Evolutionary conservation across 208 protist genomes (phyloP).

Genomic region (Trypanosoma vivax): DNA sequence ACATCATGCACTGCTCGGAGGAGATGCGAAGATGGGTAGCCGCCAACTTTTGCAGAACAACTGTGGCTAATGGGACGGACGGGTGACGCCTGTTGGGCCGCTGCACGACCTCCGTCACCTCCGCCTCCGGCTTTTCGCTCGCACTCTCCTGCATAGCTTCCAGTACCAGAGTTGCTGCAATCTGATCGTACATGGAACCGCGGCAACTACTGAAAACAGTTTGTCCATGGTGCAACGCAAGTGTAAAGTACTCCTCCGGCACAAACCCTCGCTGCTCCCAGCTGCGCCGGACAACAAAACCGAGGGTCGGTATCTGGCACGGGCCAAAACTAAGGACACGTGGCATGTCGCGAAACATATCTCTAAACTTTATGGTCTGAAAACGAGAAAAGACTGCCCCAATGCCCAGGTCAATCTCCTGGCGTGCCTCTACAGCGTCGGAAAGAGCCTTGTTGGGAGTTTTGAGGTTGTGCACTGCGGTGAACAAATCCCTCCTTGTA

Average conservation of each 20-base stretch:
- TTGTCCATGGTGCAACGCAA: conserved; percentile 46
- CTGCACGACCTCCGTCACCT: conserved; percentile 66
- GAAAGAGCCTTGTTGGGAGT: conserved; percentile 83
- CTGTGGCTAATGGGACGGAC: conserved; percentile 95
- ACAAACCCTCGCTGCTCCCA: conserved; percentile 85
- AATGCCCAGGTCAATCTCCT: conserved; percentile 95
- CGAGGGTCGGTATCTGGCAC: conserved; percentile 95
- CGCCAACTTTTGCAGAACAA: conserved; percentile 96
- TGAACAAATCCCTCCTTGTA: conserved; percentile 75
- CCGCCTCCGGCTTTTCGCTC: conserved; percentile 28
- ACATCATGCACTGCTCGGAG: conserved; percentile 93
- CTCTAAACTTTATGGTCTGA: conserved; percentile 78
- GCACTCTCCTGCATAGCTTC: conserved; percentile 58
- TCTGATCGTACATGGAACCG: conserved; percentile 66
- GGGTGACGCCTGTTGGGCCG: conserved; percentile 55
- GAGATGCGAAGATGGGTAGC: conserved; percentile 90
- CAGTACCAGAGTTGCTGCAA: conserved; percentile 63
- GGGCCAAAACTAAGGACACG: conserved; percentile 90
- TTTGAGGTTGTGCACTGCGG: conserved; percentile 76
- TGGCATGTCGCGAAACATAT: conserved; percentile 62
- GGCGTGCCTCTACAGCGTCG: conserved; percentile 91
- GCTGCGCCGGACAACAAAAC: conserved; percentile 88
- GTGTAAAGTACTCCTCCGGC: conserved; percentile 67
- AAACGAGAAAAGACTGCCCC: conserved; percentile 94
- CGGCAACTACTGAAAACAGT: conserved; percentile 52